Percentiles rank a stretch among this genome's conserved stretches.
phyloP scores from a whole-genome alignment of 1,284 basidiomycete genomes.

The Ceratobasidium sp. region DNA sequence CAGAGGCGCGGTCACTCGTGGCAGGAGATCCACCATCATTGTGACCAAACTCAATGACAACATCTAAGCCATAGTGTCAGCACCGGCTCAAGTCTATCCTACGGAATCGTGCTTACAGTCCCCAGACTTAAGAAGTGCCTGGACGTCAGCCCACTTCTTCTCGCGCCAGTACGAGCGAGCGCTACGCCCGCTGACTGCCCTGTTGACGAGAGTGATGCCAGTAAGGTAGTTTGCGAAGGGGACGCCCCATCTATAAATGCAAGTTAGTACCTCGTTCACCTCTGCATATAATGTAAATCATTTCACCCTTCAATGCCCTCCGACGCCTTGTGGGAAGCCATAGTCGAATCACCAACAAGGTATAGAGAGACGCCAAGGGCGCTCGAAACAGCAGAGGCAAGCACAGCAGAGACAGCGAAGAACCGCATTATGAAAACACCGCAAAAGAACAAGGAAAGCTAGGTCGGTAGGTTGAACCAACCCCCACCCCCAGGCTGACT shows the following conservation, averaged over 20 bases:
- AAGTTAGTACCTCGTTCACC: not conserved
- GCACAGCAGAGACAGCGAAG: slow-evolving; percentile 21
- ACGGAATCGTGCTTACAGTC: slow-evolving; percentile 36
- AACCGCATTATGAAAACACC: slow-evolving; percentile 6
- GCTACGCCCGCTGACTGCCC: slow-evolving; percentile 60
- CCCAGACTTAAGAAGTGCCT: slow-evolving; percentile 32
- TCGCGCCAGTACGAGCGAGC: slow-evolving; percentile 62
- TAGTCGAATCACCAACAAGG: slow-evolving; percentile 62
- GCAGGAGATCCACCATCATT: slow-evolving; percentile 41
- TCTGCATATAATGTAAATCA: not conserved
- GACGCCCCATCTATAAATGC: slow-evolving; percentile 59
- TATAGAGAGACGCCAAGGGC: slow-evolving; percentile 52
- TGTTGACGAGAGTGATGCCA: slow-evolving; percentile 59
- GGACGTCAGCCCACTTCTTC: slow-evolving; percentile 49
- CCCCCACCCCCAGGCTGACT: not conserved
- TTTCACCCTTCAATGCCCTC: slow-evolving; percentile 45
- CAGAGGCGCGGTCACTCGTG: slow-evolving; percentile 27
- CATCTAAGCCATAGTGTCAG: not conserved
- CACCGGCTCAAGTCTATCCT: too few relatives aligned
- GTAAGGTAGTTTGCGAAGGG: slow-evolving; percentile 57
- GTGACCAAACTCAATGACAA: slow-evolving; percentile 43
- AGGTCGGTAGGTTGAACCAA: not conserved
- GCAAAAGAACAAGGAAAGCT: not conserved
- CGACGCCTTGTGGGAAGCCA: slow-evolving; percentile 51
- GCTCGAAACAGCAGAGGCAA: slow-evolving; percentile 19